phyloP scores from a whole-genome alignment of 2,329 filamentous ascomycete species.

The Chrysoporthe deuterocubensis region DNA sequence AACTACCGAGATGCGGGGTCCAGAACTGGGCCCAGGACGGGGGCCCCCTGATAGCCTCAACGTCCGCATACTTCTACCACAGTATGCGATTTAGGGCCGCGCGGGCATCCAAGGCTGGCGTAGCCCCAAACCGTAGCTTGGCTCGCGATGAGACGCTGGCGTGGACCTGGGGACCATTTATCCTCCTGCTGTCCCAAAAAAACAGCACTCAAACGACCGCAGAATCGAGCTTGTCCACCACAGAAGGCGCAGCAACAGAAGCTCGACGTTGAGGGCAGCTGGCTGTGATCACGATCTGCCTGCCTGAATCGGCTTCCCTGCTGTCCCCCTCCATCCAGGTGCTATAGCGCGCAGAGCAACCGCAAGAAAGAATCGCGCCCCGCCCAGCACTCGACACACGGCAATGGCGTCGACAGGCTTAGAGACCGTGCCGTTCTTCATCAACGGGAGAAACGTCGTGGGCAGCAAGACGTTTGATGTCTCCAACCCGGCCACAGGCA shows the following conservation, averaged over 20 bases:
- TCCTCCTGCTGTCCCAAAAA: neutral
- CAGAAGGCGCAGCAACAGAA: neutral
- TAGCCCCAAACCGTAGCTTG: neutral
- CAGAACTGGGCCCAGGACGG: neutral
- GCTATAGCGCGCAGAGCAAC: neutral
- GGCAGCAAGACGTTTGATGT: constrained; percentile 35
- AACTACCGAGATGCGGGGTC: constrained; percentile 5
- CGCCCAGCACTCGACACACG: neutral
- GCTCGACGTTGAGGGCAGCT: neutral
- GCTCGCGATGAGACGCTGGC: neutral
- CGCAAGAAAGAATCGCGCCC: neutral
- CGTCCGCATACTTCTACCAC: neutral
- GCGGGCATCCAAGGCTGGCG: neutral
- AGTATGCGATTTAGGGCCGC: neutral
- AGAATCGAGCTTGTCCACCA: neutral
- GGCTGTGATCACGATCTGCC: neutral
- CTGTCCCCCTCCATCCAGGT: too few species aligned
- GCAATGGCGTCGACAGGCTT: constrained; percentile 16
- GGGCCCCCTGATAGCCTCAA: neutral
- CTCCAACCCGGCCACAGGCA: constrained; percentile 36
- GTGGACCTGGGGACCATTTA: neutral
- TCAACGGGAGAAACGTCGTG: constrained; percentile 38
- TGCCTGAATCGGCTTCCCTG: neutral
- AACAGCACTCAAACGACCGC: neutral
- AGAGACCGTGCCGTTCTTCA: constrained; percentile 38